Conservation (phyloP, 2,329 filamentous ascomycete genomes). For the Ceratocystis papillata region DNA sequence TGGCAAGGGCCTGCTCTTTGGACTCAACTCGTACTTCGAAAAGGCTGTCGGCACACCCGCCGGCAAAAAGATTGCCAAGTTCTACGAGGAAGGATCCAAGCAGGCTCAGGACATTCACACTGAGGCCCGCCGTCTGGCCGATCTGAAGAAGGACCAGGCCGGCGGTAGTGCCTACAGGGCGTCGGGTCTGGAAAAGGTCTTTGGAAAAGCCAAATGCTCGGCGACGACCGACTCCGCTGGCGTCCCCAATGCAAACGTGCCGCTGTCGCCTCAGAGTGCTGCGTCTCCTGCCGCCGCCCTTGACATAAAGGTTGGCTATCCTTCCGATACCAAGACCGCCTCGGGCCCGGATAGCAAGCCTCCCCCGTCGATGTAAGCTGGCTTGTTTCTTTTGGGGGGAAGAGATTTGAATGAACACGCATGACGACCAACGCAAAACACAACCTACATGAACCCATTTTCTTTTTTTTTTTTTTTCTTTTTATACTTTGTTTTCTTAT, state of each 20-base stretch:
- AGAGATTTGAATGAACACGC: neutral
- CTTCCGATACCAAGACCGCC: constrained; percentile 2
- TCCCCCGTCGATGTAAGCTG: neutral
- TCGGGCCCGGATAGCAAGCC: constrained; percentile 3
- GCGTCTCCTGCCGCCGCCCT: constrained; percentile 2
- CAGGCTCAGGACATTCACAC: constrained; percentile 90
- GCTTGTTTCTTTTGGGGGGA: constrained; percentile 1
- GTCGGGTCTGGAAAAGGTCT: constrained; percentile 46
- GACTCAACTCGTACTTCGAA: constrained; percentile 83
- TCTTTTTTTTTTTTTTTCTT: neutral
- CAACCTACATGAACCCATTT: neutral
- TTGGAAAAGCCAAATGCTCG: constrained; percentile 41
- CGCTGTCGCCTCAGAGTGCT: constrained; percentile 18
- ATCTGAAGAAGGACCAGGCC: constrained; percentile 64
- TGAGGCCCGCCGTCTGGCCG: constrained; percentile 78
- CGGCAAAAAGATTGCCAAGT: constrained; percentile 74
- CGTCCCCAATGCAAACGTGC: constrained; percentile 23
- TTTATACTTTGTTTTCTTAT: neutral
- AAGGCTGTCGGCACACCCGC: constrained; percentile 80
- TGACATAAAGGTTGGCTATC: neutral
- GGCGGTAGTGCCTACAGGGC: constrained; percentile 51
- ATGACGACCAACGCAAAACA: constrained; percentile 13
- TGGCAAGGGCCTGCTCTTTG: constrained; percentile 52
- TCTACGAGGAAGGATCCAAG: constrained; percentile 75
- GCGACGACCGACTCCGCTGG: constrained; percentile 20